Conservation (phyloP, 805 yeast species). For the Kregervanrija delftensis region DNA sequence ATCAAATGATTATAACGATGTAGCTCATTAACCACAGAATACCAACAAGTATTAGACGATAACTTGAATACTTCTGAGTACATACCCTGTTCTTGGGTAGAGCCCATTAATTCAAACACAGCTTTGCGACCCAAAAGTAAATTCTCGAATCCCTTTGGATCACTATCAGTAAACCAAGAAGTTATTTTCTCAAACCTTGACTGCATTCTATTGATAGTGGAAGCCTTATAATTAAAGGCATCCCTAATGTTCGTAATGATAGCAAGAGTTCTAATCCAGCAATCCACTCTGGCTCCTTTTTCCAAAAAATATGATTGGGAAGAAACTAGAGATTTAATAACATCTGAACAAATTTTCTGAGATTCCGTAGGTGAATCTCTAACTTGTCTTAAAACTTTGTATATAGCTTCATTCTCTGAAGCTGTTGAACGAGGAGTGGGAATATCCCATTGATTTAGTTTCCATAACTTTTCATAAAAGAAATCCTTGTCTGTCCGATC, state of each 20-base stretch:
- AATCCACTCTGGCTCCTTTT: too few relatives aligned
- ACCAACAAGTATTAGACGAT: conserved; percentile 7
- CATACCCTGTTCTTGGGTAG: neutral
- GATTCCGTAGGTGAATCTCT: conserved; percentile 28
- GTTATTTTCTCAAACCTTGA: conserved; percentile 9
- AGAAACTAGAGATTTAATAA: conserved; percentile 4
- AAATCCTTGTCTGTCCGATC: conserved; percentile 10
- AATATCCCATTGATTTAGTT: conserved; percentile 69
- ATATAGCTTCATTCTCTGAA: conserved; percentile 42
- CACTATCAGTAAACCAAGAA: conserved; percentile 33
- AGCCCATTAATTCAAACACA: conserved; percentile 25
- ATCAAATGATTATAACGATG: conserved; percentile 36
- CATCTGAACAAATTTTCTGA: conserved; percentile 14
- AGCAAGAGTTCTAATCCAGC: conserved; percentile 28
- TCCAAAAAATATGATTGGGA: conserved; percentile 1
- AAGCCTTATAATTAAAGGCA: neutral
- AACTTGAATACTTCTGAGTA: neutral
- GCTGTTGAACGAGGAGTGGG: conserved; percentile 37
- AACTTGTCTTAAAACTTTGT: conserved; percentile 42
- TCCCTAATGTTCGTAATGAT: conserved; percentile 20
- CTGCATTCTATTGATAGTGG: conserved; percentile 5
- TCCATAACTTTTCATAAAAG: conserved; percentile 65
- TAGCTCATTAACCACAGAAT: conserved; percentile 32
- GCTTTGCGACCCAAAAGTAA: conserved; percentile 37
- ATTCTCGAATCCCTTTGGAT: conserved; percentile 34